Base-by-base conservation (phyloP, 257 asterid species). In the Solanum arcanum region DNA sequence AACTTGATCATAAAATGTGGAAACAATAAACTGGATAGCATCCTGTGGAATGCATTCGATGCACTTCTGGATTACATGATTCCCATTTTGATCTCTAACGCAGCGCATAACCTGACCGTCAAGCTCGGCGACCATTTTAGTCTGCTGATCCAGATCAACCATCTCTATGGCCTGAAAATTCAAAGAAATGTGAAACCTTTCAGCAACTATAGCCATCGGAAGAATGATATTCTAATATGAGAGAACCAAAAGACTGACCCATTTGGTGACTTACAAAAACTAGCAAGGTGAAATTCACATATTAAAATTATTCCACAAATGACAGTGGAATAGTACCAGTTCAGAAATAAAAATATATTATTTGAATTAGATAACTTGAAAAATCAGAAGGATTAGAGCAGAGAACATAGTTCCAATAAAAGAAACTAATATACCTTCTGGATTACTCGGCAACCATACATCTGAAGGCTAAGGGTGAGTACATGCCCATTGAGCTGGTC, bases 401-500 rank as follows among this genome's bases (percentile, higher is more conserved):
- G 46, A 81, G 70, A 52, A 81, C 42, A 18, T 31, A 49, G 41
- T 31, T 31, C 52, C 69, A 49, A 81, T 11, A 25, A 81, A 49
- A 81, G 85, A 41, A 74, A 62, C 68, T 14, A 62, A 64, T 74
- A 76, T 91, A 95, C 98, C 98, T 95, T 95, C 87, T 94, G 98
- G 86, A 94, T 94, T 87, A 95, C 98, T 59, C 98, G 94, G 91
- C 98, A 95, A 35, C 98, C 98, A 89, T 94, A 94, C 98, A 94
- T 95, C 87, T 95, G 97, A 87, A 95, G 96, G 93, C 97, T 95
- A 62, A 95, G 93, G 87, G 92, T 91, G 69, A 95, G 92, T 49
- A 94, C 98, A 87, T 95, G 95, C 39, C 97, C 97, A 62, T 86
- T 84, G 33, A 95, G 94, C 88, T 94, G 88, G 83, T 90, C 96